These are phyloP conservation scores for Alternaria panax DNA, from an alignment of 2,329 filamentous ascomycete species.

Conservation along the genomic window DNA sequence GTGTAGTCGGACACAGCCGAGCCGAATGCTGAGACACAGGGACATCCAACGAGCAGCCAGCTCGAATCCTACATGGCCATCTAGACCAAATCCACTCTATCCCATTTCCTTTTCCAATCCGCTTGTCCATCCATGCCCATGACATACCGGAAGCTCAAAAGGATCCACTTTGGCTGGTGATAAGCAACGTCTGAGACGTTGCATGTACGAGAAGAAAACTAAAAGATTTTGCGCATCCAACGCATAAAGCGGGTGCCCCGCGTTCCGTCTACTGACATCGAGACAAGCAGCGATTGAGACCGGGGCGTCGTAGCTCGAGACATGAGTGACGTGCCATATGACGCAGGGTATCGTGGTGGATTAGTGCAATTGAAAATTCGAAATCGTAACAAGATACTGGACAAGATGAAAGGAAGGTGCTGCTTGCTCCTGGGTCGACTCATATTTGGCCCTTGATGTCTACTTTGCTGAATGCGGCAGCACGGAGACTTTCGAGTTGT, in stretches of 20 bases:
- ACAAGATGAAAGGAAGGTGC: slow-evolving; percentile 11
- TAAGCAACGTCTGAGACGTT: slow-evolving; percentile 35
- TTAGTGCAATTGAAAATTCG: slow-evolving; percentile 20
- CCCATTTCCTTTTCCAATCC: slow-evolving; percentile 23
- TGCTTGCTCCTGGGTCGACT: slow-evolving; percentile 50
- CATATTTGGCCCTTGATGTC: slow-evolving; percentile 98
- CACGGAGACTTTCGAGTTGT: slow-evolving; percentile 77
- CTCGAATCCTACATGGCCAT: slow-evolving; percentile 15
- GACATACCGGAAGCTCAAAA: slow-evolving; percentile 29
- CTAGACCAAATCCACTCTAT: slow-evolving; percentile 7
- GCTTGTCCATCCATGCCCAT: slow-evolving; percentile 18
- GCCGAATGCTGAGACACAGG: slow-evolving; percentile 32
- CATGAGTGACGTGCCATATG: slow-evolving; percentile 33
- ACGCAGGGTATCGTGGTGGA: slow-evolving; percentile 33
- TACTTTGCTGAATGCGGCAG: slow-evolving; percentile 80
- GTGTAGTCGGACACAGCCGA: slow-evolving; percentile 27
- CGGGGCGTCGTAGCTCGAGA: slow-evolving; percentile 34
- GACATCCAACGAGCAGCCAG: slow-evolving; percentile 19
- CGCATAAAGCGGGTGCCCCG: slow-evolving; percentile 43
- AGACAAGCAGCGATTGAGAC: slow-evolving; percentile 35
- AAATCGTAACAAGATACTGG: slow-evolving; percentile 11
- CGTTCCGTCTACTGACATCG: slow-evolving; percentile 37
- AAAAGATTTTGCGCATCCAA: slow-evolving; percentile 41
- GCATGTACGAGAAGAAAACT: slow-evolving; percentile 36
- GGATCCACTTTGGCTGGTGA: slow-evolving; percentile 13